Evolutionary conservation across 768 basidiomycete genomes (phyloP).

Genomic region (Dioszegia aurantiaca): DNA sequence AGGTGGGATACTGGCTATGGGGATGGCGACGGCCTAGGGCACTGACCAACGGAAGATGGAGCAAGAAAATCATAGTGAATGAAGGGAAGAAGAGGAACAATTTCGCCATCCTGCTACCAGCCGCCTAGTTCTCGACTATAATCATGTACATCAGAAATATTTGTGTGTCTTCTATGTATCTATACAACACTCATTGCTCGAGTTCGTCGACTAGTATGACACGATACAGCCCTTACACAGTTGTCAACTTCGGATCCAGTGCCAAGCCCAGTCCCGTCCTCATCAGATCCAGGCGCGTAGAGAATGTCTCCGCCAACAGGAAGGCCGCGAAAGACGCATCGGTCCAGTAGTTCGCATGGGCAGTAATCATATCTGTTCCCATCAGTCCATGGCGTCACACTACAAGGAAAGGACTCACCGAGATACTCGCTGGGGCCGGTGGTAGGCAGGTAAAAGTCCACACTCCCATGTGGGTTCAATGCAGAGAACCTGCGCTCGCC

Average conservation of each 20-base stretch:
- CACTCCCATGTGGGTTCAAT: conserved; percentile 56
- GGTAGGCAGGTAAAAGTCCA: conserved; percentile 55
- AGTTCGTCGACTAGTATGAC: no score
- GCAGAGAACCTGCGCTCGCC: conserved; percentile 55
- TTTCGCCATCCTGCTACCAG: conserved; percentile 60
- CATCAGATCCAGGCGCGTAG: conserved; percentile 49
- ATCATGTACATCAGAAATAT: no score
- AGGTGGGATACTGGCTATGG: conserved; percentile 85
- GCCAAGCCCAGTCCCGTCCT: conserved; percentile 53
- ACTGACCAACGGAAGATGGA: background rate
- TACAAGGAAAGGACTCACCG: conserved; percentile 34
- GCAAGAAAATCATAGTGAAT: conserved; percentile 63
- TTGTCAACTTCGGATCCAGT: conserved; percentile 4
- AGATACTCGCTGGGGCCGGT: conserved; percentile 55
- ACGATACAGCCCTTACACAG: no score
- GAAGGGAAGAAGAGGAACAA: conserved; percentile 71
- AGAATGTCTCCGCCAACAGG: conserved; percentile 54
- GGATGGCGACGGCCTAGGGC: conserved; percentile 31
- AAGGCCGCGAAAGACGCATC: conserved; percentile 54
- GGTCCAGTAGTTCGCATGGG: conserved; percentile 55
- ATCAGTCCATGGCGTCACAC: conserved; percentile 13
- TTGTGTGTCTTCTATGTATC: background rate
- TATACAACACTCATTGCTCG: no score
- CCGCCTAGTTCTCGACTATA: background rate
- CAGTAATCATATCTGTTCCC: conserved; percentile 47